Base-by-base conservation (phyloP, 805 yeast species). In the Pichia sporocuriosa region DNA sequence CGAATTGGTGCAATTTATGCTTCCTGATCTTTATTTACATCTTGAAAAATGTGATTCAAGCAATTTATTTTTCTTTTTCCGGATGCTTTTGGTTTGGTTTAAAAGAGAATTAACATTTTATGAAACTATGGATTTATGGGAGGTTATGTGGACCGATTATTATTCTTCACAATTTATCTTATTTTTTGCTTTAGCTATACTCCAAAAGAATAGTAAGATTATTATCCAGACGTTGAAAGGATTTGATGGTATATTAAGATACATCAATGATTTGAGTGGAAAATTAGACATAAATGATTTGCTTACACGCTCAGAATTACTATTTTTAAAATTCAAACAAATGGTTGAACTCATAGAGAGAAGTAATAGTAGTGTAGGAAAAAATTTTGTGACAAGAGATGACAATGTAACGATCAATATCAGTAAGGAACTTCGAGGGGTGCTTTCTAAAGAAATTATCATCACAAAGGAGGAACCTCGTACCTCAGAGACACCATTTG, bases 31-130 rank as follows among this genome's bases (percentile, higher is more conserved):
- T 39, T 88, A 83, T 58, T 68, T 78, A 21, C 97, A 93, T 60
- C 67, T 93, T 48, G 89, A 78, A 40, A 79, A 81, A 57, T 87
- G 96, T 55, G 96, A 89, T 50, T 81, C 96, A 3, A 84, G 81
- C 24, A 89, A 93, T 57, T 70, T 93, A 47, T 93, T 93, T 58
- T 93, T 93, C 69, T 88, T 89, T 54, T 93, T 93, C 68, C 69
- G 97, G 46, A 90, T 93, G 97, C 65, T 93, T 13, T 67, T 93
- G 30, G 97, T 93, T 3, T 89, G 96, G 96, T 93, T 75, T 59
- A 93, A 93, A 59, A 75, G 98, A 37, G 98, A 93, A 56, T 81
- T 93, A 48, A 73, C 72, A 22, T 84, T 90, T 74, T 75, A 75
- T 36, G 85, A 85, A 41, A 84, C 86, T 1, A 65, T 84, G 56